Base-by-base conservation (phyloP, 805 yeast species). In the Candida nitratophila region DNA sequence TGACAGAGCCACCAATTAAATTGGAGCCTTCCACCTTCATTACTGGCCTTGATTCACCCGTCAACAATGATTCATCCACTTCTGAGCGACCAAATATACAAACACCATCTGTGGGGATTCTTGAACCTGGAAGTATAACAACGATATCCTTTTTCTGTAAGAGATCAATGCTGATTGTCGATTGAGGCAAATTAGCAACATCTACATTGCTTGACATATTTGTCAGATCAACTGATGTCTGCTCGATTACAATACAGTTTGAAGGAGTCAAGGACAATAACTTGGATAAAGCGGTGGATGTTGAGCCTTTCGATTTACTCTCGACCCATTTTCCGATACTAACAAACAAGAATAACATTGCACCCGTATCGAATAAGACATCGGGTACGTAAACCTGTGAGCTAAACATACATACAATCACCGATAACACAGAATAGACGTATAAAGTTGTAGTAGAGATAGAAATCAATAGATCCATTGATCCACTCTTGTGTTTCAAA, bases 401-500 rank as follows among this genome's bases (percentile, higher is more conserved):
- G 26, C 61, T 55, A 57, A 74, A 51, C 17, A 79, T 66, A 35
- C 78, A 70, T 31, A 70, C 61, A 1, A 74, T 27, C 48, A 88
- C 77, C 0, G 93, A 75, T 22, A 78, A 60, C 1, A 84, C 59
- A 1, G 97, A 89, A 55, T 86, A 91, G 5, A 69, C 40, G 57
- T 79, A 93, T 4, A 96, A 86, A 20, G 85, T 79, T 40, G 82
- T 65, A 0, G 96, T 89, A 3, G 97, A 87, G 19, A 86, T 70
- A 42, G 85, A 81, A 32, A 93, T 89, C 47, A 93, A 70, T 2
- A 91, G 85, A 63, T 93, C 99, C 99, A 93, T 95, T 8, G 91
- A 88, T 10, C 83, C 83, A 21, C 86, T 80, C 6, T 81, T 74
- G 55, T 86, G 89, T 43, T 69, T 69, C 20, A 89, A 46, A 7